Evolutionary conservation across 2,329 filamentous ascomycete species (phyloP), one percentile per base, ranked within the genome.

Genomic region (Davidsoniella australis): DNA sequence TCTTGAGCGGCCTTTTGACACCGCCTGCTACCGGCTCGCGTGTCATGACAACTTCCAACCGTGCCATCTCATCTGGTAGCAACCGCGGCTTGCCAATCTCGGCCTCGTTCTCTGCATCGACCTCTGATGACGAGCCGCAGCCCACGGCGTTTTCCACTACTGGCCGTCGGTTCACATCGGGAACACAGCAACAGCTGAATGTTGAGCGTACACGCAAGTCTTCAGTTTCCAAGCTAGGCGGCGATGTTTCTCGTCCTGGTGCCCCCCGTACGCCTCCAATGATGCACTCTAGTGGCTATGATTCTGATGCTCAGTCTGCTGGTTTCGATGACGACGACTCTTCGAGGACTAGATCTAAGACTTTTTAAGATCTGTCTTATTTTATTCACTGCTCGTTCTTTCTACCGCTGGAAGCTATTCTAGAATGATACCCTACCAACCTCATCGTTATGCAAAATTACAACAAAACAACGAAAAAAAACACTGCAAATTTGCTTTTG

Each of bases 1-100:
- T 86, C 53, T 69, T 88, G 17, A 81, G 81, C 0, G 88, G 88
- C 1, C 75, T 94, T 18, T 72, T 95, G 69, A 95, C 89, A 1
- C 88, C 89, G n/a, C 89, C 88, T 4, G 78, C 82, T 26, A 87
- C 83, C 3, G 76, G 78, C 49, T 63, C 82, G 44, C 80, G 83
- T 41, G 29, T 45, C 7, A 8, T 52, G 37, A 29, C 49, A 7
- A 26, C 36, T n/a, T 42, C 43, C 16, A 29, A 24, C 26, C 41
- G 46, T 6, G 46, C 38, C 2, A 48, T 45, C 16, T 48, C 45
- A 6, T 41, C 24, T 2, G n/a, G 23, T n/a, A 36, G 26, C 18
- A 20, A 36, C 6, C 43, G 39, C n/a, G 44, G 43, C 6, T 77
- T 77, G 55, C 76, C 72, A 2, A 73, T 77, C 0, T 66, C 70